phyloP scores from a whole-genome alignment of 2,329 filamentous ascomycete genomes.

The Coniochaeta sp. region DNA sequence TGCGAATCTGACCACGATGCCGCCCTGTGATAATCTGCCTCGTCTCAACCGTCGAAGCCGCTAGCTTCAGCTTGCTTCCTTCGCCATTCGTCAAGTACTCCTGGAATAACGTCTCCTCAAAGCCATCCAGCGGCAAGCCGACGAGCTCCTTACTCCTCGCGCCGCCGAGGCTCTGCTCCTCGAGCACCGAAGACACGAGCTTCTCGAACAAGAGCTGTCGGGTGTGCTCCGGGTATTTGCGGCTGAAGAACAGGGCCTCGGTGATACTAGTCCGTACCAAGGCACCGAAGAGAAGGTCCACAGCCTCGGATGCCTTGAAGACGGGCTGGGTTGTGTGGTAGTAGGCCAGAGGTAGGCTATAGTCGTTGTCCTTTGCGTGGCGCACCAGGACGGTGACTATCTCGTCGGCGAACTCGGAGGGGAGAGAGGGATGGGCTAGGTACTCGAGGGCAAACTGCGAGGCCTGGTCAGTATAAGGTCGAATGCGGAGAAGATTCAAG shows the following conservation, averaged over 20 bases:
- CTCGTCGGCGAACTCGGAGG: constrained; percentile 76
- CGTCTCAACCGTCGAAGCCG: constrained; percentile 69
- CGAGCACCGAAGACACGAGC: constrained; percentile 53
- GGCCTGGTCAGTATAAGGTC: constrained; percentile 8
- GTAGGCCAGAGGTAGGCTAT: constrained; percentile 65
- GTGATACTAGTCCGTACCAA: constrained; percentile 60
- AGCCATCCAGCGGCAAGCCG: constrained; percentile 60
- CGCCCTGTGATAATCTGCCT: constrained; percentile 63
- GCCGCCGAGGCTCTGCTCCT: constrained; percentile 29
- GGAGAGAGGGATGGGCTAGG: constrained; percentile 71
- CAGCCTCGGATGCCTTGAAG: constrained; percentile 54
- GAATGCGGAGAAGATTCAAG: neutral
- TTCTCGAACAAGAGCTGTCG: constrained; percentile 61
- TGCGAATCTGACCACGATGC: constrained; percentile 37
- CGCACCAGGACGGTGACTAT: constrained; percentile 65
- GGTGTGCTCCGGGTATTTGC: constrained; percentile 53
- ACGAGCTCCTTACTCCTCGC: constrained; percentile 61
- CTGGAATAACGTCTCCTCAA: constrained; percentile 70
- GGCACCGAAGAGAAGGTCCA: constrained; percentile 62
- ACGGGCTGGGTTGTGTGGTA: constrained; percentile 70
- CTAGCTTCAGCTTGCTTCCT: constrained; percentile 55
- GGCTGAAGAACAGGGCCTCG: constrained; percentile 68
- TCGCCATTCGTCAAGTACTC: constrained; percentile 58
- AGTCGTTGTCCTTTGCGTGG: constrained; percentile 51
- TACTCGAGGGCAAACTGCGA: constrained; percentile 60